Evolutionary conservation across 2,329 filamentous ascomycete genomes (phyloP).

Genomic region (Trichoderma sp.): DNA sequence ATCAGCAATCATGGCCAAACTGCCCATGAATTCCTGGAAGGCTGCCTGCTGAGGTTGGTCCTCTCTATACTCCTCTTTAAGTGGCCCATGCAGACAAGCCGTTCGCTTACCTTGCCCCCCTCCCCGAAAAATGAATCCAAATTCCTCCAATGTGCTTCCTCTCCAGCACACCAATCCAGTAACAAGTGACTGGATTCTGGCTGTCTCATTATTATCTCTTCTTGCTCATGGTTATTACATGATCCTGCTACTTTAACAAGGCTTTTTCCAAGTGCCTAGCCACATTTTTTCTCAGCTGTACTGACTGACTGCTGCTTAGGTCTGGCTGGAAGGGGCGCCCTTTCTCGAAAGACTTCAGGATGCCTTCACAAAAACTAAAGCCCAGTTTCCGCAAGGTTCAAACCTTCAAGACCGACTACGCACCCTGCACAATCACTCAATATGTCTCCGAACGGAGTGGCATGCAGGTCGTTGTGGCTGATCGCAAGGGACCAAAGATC

Average conservation of each 20-base stretch:
- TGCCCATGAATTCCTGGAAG: background rate
- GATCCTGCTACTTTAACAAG: background rate
- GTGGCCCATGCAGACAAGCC: background rate
- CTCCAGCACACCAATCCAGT: background rate
- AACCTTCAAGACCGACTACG: constrained; percentile 85
- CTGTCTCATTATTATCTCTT: background rate
- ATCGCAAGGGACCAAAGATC: constrained; percentile 91
- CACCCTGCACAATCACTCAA: constrained; percentile 82
- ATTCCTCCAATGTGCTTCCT: background rate
- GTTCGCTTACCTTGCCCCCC: background rate
- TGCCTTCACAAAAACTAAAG: constrained; percentile 52
- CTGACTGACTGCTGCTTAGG: constrained; percentile 23
- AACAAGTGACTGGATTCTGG: background rate
- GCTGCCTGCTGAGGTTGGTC: constrained; percentile 15
- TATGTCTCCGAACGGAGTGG: constrained; percentile 95
- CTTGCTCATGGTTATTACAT: background rate
- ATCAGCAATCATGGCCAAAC: background rate
- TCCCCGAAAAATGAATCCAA: background rate
- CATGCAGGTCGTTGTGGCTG: constrained; percentile 89
- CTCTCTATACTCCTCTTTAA: background rate
- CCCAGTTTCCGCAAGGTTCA: constrained; percentile 79
- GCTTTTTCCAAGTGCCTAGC: background rate
- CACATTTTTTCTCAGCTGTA: background rate
- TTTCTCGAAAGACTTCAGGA: constrained; percentile 31
- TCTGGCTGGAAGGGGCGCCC: constrained; percentile 17